Conservation (phyloP, 352 stramenopile genomes). For the Pythium sukuiense region DNA sequence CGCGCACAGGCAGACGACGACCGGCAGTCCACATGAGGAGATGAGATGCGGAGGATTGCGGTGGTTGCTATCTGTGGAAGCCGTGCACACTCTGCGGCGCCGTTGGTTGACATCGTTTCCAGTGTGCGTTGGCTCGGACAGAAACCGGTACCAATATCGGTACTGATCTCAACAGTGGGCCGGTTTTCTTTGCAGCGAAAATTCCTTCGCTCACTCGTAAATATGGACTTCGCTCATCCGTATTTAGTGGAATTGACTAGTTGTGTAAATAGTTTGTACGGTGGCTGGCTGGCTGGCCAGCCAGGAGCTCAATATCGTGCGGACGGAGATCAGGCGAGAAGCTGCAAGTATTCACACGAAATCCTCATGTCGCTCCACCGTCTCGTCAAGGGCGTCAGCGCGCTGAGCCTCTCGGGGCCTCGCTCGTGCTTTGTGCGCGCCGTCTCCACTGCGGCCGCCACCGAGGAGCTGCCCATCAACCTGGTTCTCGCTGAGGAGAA, state of each 20-base stretch:
- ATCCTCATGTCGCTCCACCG: constrained; percentile 40
- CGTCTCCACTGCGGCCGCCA: constrained; percentile 30
- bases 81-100: constrained; percentile 10
- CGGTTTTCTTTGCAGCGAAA: neutral
- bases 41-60: constrained; percentile 9
- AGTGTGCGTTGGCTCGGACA: neutral
- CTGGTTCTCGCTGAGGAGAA: constrained; percentile 76
- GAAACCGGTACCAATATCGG: constrained; percentile 25
- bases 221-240: neutral
- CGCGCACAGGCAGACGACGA: constrained; percentile 24
- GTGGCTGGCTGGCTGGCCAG: constrained; percentile 17
- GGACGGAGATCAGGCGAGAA: constrained; percentile 13
- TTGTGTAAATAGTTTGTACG: constrained; percentile 17
- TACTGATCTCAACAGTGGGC: neutral
- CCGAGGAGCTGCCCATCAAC: constrained; percentile 48
- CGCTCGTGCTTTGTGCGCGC: constrained; percentile 37
- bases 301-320: constrained; percentile 16
- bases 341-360: neutral
- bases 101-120: constrained; percentile 26
- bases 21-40: constrained; percentile 28
- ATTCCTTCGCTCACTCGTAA: neutral
- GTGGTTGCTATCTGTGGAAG: neutral
- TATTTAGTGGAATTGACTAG: constrained; percentile 1
- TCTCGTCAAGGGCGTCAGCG: constrained; percentile 54
- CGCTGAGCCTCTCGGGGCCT: constrained; percentile 52